Evolutionary conservation across 2,329 filamentous ascomycete genomes (phyloP), one percentile per base, ranked within the genome.

Genomic region (Colletotrichum costaricense): DNA sequence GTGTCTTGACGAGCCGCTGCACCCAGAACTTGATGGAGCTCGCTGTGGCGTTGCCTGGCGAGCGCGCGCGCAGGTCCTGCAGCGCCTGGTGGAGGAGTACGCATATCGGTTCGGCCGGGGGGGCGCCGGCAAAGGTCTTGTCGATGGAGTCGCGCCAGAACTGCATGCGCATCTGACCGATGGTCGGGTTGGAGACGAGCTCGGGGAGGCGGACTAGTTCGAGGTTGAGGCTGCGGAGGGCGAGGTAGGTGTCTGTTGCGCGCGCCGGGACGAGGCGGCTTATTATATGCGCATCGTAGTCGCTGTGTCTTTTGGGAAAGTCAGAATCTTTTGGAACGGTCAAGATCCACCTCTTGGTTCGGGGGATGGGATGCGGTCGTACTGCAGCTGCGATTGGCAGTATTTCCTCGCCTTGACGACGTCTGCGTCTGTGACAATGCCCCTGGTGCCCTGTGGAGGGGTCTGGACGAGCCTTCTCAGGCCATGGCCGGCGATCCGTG

Each of bases 131-230:
- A 73, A 98, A 93, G 1, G 94, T 93, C 74, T 93, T 92, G 67
- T 93, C 89, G 64, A 99, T 86, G 5, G 94, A 91, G 78, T 98
- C 95, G 63, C 94, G 91, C 94, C 97, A 98, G 86, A 98, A 98
- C 82, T 98, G 94, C 83, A 98, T 93, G 76, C 97, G 95, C 88
- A 98, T 91, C 65, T 92, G 88, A 63, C 95, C 96, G 74, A 98
- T 94, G 4, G 93, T 93, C n/a, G 94, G 91, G 74, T 93, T 97
- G 59, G 94, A 97, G 24, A 97, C 95, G 14, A 94, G 91, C 83
- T 98, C 96, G 70, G 97, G 95, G 75, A 98, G 93, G 70, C 94
- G 91, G 57, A 96, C 94, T 73, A 98, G 90, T 82, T 98, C 96
- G 78, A 98, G 89, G 81, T 99, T 99, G 82, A 99, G 92, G 63